Conservation (phyloP, 2,329 filamentous ascomycete species). For the Salinomyces thailandicus region DNA sequence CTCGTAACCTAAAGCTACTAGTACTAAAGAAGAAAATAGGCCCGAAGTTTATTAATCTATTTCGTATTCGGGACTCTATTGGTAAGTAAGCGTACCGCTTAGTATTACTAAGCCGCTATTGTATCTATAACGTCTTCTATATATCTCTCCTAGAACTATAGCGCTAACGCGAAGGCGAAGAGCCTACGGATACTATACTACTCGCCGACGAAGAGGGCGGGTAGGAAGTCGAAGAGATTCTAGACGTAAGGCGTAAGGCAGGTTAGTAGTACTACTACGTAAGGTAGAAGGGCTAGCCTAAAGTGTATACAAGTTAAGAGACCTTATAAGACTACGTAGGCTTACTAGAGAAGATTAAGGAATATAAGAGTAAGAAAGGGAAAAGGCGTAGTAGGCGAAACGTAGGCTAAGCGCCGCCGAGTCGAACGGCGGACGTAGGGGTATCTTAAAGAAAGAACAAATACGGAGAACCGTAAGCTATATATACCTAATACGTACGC, state of each 20-base stretch:
- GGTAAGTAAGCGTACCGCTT: neutral
- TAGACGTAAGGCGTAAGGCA: neutral
- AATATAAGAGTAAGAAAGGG: no score
- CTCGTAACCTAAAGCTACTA: neutral
- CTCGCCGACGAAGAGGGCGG: neutral
- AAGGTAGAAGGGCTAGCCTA: neutral
- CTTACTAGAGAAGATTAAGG: neutral
- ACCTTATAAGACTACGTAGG: neutral
- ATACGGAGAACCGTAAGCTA: neutral
- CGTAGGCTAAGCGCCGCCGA: neutral
- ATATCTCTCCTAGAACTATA: neutral
- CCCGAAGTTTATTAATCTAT: neutral
- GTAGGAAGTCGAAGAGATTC: neutral
- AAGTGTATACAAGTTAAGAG: neutral
- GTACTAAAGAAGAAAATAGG: neutral
- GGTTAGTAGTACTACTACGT: neutral
- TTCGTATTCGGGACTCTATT: neutral
- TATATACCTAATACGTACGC: neutral
- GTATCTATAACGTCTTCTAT: neutral
- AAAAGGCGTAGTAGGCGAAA: neutral
- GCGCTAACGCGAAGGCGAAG: neutral
- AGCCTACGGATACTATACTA: neutral
- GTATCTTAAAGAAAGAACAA: neutral
- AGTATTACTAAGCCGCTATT: neutral
- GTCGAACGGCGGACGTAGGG: neutral